Evolutionary conservation across 129 eudicot species (phyloP), one percentile per base, ranked within the genome.

Genomic region (Saussurea involucrata): DNA sequence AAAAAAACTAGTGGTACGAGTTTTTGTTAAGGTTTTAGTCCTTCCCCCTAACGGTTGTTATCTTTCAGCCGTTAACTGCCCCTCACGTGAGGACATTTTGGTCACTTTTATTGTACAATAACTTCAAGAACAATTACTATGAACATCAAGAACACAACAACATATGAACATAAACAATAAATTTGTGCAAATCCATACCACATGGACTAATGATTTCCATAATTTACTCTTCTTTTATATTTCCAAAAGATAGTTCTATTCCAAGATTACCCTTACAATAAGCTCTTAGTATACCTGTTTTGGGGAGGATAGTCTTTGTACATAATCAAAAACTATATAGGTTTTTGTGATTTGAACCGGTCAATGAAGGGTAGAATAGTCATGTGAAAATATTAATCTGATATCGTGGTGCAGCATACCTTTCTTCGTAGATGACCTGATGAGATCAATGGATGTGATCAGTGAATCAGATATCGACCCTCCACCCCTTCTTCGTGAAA

Each of bases 401-500:
- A 53, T 53, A n/a, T 53, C 2, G 4, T 83, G 58, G 37, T 88
- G 90, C 96, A 95, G 99, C 88, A 88, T 95, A 81, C 99, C 99
- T 1, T 95, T 95, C 76, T 86, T 94, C 64, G 93, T 88, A 32
- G 99, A 95, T 79, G 99, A 95, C 68, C 74, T 95, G 69, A 87
- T 90, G 8, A 88, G 87, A 85, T 89, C 97, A 63, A 92, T 90
- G 93, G 99, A 95, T 5, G 83, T 58, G 77, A 83, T 95, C 33
- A 84, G 78, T 73, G 83, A 88, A 72, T 81, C 90, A 20, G 96
- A 95, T 81, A 86, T 95, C 46, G 97, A 91, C 57, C 98, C 96
- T 65, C 99, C 99, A 5, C 94, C 96, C 68, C 90, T 89, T 78
- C 87, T 95, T 72, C 91, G 92, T 11, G 89, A 86, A 78, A 91